Conservation (phyloP, 176 grass and related monocot species). For the Aegilops speltoides region DNA sequence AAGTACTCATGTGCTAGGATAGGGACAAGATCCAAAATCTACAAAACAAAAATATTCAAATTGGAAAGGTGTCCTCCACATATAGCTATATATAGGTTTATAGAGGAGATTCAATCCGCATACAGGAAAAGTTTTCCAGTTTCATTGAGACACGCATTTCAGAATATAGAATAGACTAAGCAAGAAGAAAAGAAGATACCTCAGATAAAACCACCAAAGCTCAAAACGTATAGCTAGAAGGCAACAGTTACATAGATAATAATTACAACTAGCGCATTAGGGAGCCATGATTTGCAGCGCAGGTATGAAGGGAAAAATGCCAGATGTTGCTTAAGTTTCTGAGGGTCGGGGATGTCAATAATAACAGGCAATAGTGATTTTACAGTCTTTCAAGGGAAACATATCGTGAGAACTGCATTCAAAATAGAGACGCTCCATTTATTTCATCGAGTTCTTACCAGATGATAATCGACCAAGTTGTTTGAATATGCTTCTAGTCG, state of each 20-base stretch:
- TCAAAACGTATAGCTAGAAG: background rate
- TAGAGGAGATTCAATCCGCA: background rate
- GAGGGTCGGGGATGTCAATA: background rate
- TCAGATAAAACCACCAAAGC: background rate
- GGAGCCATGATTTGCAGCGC: background rate
- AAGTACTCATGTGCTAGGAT: conserved; percentile 89
- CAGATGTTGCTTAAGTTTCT: background rate
- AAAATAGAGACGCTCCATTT: conserved; percentile 14
- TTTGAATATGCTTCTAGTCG: conserved; percentile 89
- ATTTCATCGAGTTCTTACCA: conserved; percentile 57
- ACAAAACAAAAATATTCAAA: conserved; percentile 2
- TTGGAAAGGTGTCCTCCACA: background rate
- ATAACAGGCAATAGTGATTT: background rate
- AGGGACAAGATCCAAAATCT: conserved; percentile 96
- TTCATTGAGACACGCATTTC: background rate
- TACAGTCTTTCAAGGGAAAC: background rate
- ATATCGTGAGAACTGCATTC: conserved; percentile 9
- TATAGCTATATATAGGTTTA: background rate
- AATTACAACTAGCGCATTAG: background rate
- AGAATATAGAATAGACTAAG: background rate
- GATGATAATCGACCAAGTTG: conserved; percentile 90
- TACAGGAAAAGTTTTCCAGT: background rate
- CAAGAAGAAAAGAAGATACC: background rate
- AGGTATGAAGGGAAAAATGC: background rate
- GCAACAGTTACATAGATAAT: background rate